Evolutionary conservation across 2,329 filamentous ascomycete genomes (phyloP), one percentile per base, ranked within the genome.

Genomic region (Neonectria ditissima): DNA sequence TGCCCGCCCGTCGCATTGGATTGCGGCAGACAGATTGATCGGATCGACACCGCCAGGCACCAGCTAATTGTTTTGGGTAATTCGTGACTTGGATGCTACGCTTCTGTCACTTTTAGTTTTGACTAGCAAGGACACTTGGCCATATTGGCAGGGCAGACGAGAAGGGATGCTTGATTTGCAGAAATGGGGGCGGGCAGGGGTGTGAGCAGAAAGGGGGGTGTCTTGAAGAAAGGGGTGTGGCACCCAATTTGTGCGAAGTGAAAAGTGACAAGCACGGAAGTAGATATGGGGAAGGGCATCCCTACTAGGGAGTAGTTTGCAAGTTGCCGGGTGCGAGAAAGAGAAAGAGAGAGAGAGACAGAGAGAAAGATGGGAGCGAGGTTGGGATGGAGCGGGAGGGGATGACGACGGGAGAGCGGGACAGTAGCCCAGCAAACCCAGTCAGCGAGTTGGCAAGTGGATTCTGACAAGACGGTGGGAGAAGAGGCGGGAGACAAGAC

Each of bases 1-100:
- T 57, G 24, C 59, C 41, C 54, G 28, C 30, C 18, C 52, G 30
- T 56, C 37, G 47, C 53, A 34, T 52, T 52, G 54, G 50, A 48
- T 32, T 55, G 50, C 53, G 59, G 50, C 58, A 65, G 58, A 60
- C 58, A 65, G 62, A 65, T 65, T 65, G 60, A 62, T 65, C 62
- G 44, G 62, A 65, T 65, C 62, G 62, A 58, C 58, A 55, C 44
- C 22, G 41, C 47, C 62, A 62, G 58, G 58, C 55, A 65, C 62
- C 53, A 55, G 58, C 34, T 39, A 41, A 53, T 47, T 48, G 39
- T 43, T 53, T 65, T 56, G 30, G 62, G 58, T 51, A 65, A 65
- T 62, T 65, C 62, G 62, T 62, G 47, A 26, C 47, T 39, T 57
- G 48, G 32, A 57, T 62, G 56, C 56, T 59, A 48, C 45, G 37